phyloP scores from a whole-genome alignment of 2,329 filamentous ascomycete genomes.

The Septoria petroselini region DNA sequence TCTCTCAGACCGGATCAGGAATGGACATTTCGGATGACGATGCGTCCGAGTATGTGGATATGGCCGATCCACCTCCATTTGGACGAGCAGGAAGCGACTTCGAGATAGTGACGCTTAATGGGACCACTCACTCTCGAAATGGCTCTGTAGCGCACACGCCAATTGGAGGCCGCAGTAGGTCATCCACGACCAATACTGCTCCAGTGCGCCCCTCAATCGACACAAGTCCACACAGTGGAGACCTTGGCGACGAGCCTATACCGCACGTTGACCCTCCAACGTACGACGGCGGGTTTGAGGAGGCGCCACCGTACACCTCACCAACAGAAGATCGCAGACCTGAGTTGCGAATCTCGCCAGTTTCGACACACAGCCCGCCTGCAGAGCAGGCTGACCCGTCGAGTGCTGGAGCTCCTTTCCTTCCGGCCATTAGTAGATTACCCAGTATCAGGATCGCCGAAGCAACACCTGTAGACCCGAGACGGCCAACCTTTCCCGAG shows the following conservation, averaged over 20 bases:
- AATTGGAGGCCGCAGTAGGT: slow-evolving; percentile 29
- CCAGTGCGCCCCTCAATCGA: slow-evolving; percentile 31
- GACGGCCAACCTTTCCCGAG: slow-evolving; percentile 16
- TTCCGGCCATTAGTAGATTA: slow-evolving; percentile 42
- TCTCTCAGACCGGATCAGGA: slow-evolving; percentile 42
- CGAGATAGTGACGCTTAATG: slow-evolving; percentile 43
- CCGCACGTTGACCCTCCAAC: slow-evolving; percentile 37
- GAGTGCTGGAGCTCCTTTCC: slow-evolving; percentile 28
- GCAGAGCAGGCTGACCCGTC: slow-evolving; percentile 8
- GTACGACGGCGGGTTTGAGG: slow-evolving; percentile 42
- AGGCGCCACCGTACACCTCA: slow-evolving; percentile 50
- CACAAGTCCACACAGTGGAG: slow-evolving; percentile 25
- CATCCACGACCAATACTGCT: slow-evolving; percentile 28
- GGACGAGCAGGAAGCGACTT: slow-evolving; percentile 41
- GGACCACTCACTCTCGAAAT: slow-evolving; percentile 38
- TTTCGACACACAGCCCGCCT: slow-evolving; percentile 6
- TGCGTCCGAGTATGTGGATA: slow-evolving; percentile 27
- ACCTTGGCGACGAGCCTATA: slow-evolving; percentile 34
- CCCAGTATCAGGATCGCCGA: slow-evolving; percentile 47
- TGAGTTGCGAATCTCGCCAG: slow-evolving; percentile 15
- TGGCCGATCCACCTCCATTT: slow-evolving; percentile 33
- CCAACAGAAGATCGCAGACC: slow-evolving; percentile 34
- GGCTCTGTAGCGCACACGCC: slow-evolving; percentile 24
- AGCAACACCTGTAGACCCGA: slow-evolving; percentile 35
- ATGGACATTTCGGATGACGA: slow-evolving; percentile 41